These are phyloP conservation scores for Ophiocordyceps camponoti-leonardi DNA, from an alignment of 2,329 filamentous ascomycete genomes.

Conservation along the genomic window DNA sequence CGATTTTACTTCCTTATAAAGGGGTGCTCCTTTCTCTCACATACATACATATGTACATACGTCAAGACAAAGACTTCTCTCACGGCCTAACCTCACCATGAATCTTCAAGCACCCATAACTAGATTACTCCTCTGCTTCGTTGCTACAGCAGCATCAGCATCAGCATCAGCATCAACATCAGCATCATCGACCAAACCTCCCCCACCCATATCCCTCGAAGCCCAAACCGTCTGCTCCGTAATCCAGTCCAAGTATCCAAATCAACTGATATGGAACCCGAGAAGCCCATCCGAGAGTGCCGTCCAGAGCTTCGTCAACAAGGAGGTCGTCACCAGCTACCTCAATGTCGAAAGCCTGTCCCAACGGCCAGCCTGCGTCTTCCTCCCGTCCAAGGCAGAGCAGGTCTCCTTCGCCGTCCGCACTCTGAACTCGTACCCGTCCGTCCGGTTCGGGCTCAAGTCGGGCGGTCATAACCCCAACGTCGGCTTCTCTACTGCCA, in stretches of 20 bases:
- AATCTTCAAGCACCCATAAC: neutral
- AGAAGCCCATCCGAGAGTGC: neutral
- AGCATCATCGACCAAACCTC: no score
- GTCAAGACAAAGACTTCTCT: no score
- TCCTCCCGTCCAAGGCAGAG: conserved; percentile 26
- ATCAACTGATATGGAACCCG: conserved; percentile 5
- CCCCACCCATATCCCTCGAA: neutral
- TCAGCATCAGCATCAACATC: no score
- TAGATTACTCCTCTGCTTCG: neutral
- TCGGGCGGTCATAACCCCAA: conserved; percentile 41
- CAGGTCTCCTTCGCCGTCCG: conserved; percentile 36
- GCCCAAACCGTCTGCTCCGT: conserved; percentile 4
- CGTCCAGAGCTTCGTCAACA: conserved; percentile 1
- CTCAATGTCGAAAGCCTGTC: conserved; percentile 5
- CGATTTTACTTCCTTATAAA: no score
- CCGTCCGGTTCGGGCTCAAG: conserved; percentile 34
- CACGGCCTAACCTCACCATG: no score
- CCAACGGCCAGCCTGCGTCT: conserved; percentile 19
- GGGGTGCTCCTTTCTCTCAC: no score
- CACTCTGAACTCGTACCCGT: conserved; percentile 23
- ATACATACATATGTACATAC: no score
- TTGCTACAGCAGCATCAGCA: neutral
- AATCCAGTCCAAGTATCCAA: conserved; percentile 3
- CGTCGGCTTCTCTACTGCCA: conserved; percentile 31
- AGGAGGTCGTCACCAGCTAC: conserved; percentile 4